A percentile compares a stretch with the other conserved stretches of the same genome.
These are phyloP conservation scores for Xylaria sp. DNA, from an alignment of 2,329 filamentous ascomycete genomes.

Conservation along the genomic window DNA sequence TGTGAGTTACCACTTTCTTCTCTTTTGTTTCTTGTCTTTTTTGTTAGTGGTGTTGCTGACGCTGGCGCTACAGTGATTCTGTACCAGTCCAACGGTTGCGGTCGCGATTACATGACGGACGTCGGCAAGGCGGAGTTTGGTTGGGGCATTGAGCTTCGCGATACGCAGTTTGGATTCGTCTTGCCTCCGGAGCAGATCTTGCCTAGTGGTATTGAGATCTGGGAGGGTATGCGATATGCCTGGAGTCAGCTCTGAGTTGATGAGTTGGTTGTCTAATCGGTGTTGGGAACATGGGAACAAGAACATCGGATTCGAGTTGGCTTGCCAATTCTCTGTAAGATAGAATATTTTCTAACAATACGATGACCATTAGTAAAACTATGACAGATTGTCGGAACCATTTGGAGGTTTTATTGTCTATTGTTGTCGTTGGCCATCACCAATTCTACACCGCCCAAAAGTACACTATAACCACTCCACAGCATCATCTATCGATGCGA, in stretches of 20 bases:
- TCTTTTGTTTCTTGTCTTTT: too few species aligned
- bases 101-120: slow-evolving; percentile 28
- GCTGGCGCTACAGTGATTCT: slow-evolving; percentile 16
- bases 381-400: neutral
- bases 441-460: too few species aligned
- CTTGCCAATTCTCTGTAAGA: neutral
- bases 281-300: too few species aligned
- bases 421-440: too few species aligned
- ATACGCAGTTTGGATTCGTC: slow-evolving; percentile 35
- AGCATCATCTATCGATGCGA: neutral
- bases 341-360: neutral
- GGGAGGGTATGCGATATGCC: slow-evolving; percentile 29
- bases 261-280: neutral
- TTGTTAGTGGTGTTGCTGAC: too few species aligned
- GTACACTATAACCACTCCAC: too few species aligned
- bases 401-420: too few species aligned
- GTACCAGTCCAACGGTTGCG: slow-evolving; percentile 29
- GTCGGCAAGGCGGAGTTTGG: slow-evolving; percentile 33
- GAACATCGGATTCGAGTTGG: neutral
- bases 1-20: too few species aligned
- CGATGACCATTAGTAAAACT: neutral
- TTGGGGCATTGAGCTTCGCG: slow-evolving; percentile 38
- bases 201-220: slow-evolving; percentile 34
- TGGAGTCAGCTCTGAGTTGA: slow-evolving; percentile 19
- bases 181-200: slow-evolving; percentile 36